A percentile compares a stretch with the other conserved stretches of the same genome.
phyloP scores from a whole-genome alignment of 768 basidiomycete genomes.

The Mycena sanguinolenta region DNA sequence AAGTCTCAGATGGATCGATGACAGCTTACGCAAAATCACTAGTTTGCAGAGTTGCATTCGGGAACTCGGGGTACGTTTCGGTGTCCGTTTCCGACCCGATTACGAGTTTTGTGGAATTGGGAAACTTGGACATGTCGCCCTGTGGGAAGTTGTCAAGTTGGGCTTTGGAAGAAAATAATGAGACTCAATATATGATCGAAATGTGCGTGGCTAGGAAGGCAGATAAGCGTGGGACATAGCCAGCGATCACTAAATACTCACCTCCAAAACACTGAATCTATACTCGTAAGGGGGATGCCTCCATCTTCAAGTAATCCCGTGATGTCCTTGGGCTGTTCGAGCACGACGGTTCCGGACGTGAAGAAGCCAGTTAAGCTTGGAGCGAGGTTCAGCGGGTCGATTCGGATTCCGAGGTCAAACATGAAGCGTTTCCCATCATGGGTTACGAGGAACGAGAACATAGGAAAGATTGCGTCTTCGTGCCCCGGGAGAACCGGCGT shows the following conservation, averaged over 20 bases:
- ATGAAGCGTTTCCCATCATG: no score
- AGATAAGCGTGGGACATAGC: not conserved
- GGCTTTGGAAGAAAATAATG: not conserved
- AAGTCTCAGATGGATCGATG: no score
- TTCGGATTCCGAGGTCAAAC: no score
- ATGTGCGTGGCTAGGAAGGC: not conserved
- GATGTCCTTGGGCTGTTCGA: no score
- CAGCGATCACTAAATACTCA: no score
- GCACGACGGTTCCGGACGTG: no score
- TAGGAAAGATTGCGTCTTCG: conserved; percentile 11
- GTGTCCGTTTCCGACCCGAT: conserved; percentile 21
- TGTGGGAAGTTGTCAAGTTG: not conserved
- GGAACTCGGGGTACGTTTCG: conserved; percentile 7
- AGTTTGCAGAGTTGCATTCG: conserved; percentile 7
- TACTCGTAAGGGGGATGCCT: no score
- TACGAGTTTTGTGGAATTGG: conserved; percentile 15
- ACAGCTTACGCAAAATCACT: conserved; percentile 6
- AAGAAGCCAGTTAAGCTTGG: no score
- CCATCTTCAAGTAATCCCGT: no score
- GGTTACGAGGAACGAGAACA: no score
- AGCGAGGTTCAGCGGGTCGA: no score
- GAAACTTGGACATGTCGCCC: conserved; percentile 27
- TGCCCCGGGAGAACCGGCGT: conserved; percentile 16
- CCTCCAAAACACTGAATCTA: no score
- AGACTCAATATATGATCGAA: conserved; percentile 5